Percentiles rank a stretch among this genome's conserved stretches.
phyloP scores from a whole-genome alignment of 2,329 filamentous ascomycete species.

The Diaporthe sp. region DNA sequence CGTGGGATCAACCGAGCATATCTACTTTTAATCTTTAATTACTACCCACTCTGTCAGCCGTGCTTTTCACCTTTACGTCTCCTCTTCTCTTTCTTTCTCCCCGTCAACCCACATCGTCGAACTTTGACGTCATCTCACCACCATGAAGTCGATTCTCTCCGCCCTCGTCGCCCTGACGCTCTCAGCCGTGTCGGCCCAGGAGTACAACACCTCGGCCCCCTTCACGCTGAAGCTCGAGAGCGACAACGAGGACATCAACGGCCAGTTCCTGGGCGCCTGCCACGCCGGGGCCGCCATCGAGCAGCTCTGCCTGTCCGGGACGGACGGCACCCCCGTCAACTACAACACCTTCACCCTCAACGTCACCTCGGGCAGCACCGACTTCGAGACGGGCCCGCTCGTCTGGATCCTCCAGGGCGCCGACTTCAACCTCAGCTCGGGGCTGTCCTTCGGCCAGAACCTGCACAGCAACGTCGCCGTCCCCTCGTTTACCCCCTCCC shows the following conservation, averaged over 20 bases:
- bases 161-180: conserved; percentile 49
- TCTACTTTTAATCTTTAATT: conserved; percentile 24
- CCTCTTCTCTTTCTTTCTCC: conserved; percentile 1
- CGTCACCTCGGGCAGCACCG: conserved; percentile 44
- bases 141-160: conserved; percentile 48
- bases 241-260: conserved; percentile 47
- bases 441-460: conserved; percentile 45
- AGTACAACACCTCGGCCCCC: conserved; percentile 49
- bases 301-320: conserved; percentile 49
- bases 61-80: conserved; percentile 10
- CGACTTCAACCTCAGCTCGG: conserved; percentile 39
- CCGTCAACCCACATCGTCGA: neutral
- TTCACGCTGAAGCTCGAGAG: conserved; percentile 52
- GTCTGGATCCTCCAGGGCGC: conserved; percentile 49
- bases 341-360: conserved; percentile 53
- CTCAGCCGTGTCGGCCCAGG: conserved; percentile 49
- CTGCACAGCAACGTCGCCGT: conserved; percentile 50
- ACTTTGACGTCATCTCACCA: conserved; percentile 34
- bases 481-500: conserved; percentile 47
- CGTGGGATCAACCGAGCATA: conserved; percentile 15
- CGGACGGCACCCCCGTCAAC: conserved; percentile 39
- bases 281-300: conserved; percentile 53
- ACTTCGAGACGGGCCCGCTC: conserved; percentile 47
- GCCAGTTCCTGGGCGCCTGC: conserved; percentile 52
- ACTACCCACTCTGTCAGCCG: neutral